A percentile compares a stretch with the other conserved stretches of the same genome.
Conservation (phyloP, 495 filamentous ascomycete species). For the Talaromyces nanjingensis region DNA sequence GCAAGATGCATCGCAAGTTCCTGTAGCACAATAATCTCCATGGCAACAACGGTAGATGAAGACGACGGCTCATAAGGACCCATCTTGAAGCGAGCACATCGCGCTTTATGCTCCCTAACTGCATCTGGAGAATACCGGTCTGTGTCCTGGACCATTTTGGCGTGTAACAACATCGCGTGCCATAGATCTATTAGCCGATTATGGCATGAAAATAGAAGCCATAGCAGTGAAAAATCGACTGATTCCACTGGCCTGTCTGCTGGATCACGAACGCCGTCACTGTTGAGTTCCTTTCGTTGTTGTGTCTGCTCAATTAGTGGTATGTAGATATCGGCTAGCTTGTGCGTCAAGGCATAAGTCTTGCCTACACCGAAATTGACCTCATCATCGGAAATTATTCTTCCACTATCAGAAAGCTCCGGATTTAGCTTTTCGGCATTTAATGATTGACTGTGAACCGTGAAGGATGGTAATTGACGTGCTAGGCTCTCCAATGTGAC, state of each 20-base stretch:
- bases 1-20: conserved; percentile 2
- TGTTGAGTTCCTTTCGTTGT: neutral
- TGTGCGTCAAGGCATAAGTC: neutral
- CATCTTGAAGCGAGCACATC: neutral
- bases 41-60: conserved; percentile 1
- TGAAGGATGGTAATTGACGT: neutral
- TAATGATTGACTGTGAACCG: neutral
- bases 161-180: neutral
- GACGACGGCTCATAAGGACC: conserved; percentile 3
- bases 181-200: conserved; percentile 2
- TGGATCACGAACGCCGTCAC: neutral
- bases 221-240: neutral
- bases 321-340: neutral
- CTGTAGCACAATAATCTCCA: conserved; percentile 3
- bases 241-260: neutral
- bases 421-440: too few species aligned
- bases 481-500: neutral
- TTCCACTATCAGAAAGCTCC: neutral
- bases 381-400: neutral
- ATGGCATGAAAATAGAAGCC: conserved; percentile 1
- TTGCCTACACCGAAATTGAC: neutral
- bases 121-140: neutral
- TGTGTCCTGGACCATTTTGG: neutral
- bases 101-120: neutral
- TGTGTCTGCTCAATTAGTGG: neutral